Base-by-base conservation (phyloP, 140 eudicot genomes). In the Ambrosia hybrid region DNA sequence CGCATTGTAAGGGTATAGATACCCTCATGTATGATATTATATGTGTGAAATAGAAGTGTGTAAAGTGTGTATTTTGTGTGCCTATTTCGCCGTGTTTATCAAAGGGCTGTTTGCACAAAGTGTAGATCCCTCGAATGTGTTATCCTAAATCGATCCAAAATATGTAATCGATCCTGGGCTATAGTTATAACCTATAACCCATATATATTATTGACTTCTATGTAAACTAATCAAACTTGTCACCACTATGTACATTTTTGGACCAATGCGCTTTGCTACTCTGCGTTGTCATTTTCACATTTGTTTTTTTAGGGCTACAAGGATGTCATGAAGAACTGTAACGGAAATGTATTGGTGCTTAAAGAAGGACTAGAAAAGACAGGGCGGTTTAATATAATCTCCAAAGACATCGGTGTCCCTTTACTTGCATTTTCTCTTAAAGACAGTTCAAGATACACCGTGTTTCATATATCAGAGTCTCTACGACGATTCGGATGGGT, bases 401-500 rank as follows among this genome's bases (percentile, higher is more conserved):
- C 93, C 9, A 87, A 87, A 72, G 89, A 87, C 41, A 15, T 10
- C 43, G 87, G 89, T 34, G 87, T 87, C 48, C 87, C 93, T 0
- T 51, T 87, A 53, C 82, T 87, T 9, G 87, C 87, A 5, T 84
- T 87, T 76, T 76, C 89, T 34, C 87, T 82, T 2, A 87, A 84
- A 59, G 82, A 82, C 65, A 53, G 46, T 39, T 79, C 78, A 65
- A 55, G 33, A 13, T 75, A 84, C 84, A 71, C 74, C 0, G 87
- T 79, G 26, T 87, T 84, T 43, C 82, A 82, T 53, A 78, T 87
- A 51, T 84, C 93, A 2, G 80, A 82, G 30, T 70, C 73, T 56
- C 72, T 87, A n/a, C 73, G 89, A 71, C 77, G 85, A 4, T 84
- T 79, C 10, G 87, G 89, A 53, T 87, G 93, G 93, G 80, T 84